Evolutionary conservation across 345 rosid genomes (phyloP).

Genomic region (Ceriops decandra): DNA sequence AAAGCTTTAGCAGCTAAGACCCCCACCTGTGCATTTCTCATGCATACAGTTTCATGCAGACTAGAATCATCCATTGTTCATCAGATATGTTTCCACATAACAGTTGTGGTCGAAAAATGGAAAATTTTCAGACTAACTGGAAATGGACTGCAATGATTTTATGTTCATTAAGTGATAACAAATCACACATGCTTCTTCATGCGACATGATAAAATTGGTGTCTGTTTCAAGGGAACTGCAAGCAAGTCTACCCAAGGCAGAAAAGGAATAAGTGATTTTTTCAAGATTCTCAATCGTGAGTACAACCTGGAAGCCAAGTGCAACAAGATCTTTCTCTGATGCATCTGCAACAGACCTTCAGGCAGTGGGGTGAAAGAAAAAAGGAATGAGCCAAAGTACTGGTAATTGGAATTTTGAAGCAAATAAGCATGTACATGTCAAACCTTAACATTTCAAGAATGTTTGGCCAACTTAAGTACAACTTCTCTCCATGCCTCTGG

Average conservation of each 20-base stretch:
- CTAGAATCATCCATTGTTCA: background rate
- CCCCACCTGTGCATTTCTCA: too few species aligned
- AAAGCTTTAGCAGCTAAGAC: too few species aligned
- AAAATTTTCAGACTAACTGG: too few species aligned
- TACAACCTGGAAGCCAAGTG: conserved; percentile 91
- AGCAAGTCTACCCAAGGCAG: background rate
- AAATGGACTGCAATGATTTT: too few species aligned
- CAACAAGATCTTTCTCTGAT: conserved; percentile 81
- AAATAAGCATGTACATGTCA: conserved; percentile 18
- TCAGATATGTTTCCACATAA: too few species aligned
- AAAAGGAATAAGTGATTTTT: background rate
- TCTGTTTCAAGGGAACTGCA: background rate
- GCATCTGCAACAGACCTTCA: conserved; percentile 92
- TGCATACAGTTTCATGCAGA: background rate
- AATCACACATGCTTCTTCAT: too few species aligned
- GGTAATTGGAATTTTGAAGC: conserved; percentile 1
- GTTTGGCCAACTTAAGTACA: conserved; percentile 79
- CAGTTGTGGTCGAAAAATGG: too few species aligned
- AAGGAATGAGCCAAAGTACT: conserved; percentile 13
- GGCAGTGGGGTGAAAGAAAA: conserved; percentile 8
- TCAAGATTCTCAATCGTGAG: conserved; percentile 12
- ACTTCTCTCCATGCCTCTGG: conserved; percentile 91
- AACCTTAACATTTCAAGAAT: conserved; percentile 94
- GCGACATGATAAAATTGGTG: background rate
- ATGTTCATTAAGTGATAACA: too few species aligned